Base-by-base conservation (phyloP, 2,329 filamentous ascomycete species). In the Curvularia spicifera region DNA sequence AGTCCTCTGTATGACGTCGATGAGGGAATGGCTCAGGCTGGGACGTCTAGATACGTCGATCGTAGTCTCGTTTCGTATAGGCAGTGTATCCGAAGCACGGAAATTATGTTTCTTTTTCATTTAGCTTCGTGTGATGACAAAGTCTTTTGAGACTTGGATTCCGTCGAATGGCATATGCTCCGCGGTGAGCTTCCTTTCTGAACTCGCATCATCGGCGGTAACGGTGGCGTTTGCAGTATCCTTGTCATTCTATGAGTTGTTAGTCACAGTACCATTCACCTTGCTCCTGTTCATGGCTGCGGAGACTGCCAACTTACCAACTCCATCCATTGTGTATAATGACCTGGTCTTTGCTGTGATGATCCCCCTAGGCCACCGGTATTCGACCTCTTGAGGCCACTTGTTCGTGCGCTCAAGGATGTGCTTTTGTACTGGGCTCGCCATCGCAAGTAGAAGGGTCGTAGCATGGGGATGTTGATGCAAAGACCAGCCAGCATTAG, bases 391-490 rank as follows among this genome's bases (percentile, higher is more conserved):
- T 61, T 61, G 10, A 45, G 28, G 8, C 39, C 56, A 42, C 52
- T 61, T 15, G 44, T 44, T 31, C 44, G 43, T 18, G 29, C 50
- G 42, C 45, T 52, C 37, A 54, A 20, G 13, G 57, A 63, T 1
- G 56, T 44, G 1, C 49, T 51, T 56, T 67, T 68, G 57, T 67
- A 67, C 31, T 63, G 65, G 2, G 57, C 31, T n/a, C 66, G 64
- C 52, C 59, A 60, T 10, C 57, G 63, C 28, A 67, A 56, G 45
- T 67, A 68, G 48, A 67, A 68, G 2, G 66, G 66, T 2, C 64
- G 64, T 9, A 68, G 55, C 66, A 67, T 66, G 15, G 66, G 66
- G 18, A 68, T 68, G 51, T 68, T 68, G 54, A 67, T 66, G 47
- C 64, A 68, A 4, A 68, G 57, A 31, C 64, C 63, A 9, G 66